A percentile compares a stretch with the other conserved stretches of the same genome.
phyloP scores from a whole-genome alignment of 1,139 yeast species.

The Trichomonascaceae sp. region DNA sequence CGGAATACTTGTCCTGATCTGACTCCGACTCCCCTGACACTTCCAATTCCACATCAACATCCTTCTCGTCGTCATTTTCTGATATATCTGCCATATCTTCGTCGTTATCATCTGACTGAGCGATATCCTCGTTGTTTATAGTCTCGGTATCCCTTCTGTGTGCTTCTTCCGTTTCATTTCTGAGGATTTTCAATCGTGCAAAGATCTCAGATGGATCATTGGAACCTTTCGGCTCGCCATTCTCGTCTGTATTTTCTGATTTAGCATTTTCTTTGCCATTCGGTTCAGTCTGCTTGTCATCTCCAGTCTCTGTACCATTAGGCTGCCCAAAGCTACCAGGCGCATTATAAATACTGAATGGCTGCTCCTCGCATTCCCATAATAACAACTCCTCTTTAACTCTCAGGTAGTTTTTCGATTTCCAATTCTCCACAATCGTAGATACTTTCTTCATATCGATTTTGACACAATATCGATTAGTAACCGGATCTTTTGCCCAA shows the following conservation, averaged over 20 bases:
- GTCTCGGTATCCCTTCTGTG: not conserved
- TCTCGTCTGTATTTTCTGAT: not conserved
- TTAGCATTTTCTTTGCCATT: not conserved
- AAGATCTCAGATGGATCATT: not conserved
- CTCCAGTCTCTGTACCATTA: too few relatives aligned
- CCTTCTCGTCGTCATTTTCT: not conserved
- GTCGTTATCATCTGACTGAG: conserved; percentile 7
- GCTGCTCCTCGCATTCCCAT: conserved; percentile 43
- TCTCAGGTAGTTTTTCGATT: conserved; percentile 46
- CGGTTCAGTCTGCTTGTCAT: too few relatives aligned
- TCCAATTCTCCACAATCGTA: conserved; percentile 47
- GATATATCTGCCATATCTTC: not conserved
- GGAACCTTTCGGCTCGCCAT: not conserved
- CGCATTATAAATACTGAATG: not conserved
- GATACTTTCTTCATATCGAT: conserved; percentile 46
- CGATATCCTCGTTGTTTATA: not conserved
- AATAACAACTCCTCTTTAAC: conserved; percentile 49
- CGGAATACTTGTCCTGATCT: not conserved
- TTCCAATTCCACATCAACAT: not conserved
- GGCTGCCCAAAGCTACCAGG: not conserved
- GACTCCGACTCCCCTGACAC: not conserved
- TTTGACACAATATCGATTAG: conserved; percentile 43
- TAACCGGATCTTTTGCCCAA: conserved; percentile 41
- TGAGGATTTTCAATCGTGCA: not conserved
- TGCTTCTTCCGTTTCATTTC: not conserved